Evolutionary conservation across 805 yeast genomes (phyloP), one percentile per base, ranked within the genome.

Genomic region (Ogataea haglerorum): DNA sequence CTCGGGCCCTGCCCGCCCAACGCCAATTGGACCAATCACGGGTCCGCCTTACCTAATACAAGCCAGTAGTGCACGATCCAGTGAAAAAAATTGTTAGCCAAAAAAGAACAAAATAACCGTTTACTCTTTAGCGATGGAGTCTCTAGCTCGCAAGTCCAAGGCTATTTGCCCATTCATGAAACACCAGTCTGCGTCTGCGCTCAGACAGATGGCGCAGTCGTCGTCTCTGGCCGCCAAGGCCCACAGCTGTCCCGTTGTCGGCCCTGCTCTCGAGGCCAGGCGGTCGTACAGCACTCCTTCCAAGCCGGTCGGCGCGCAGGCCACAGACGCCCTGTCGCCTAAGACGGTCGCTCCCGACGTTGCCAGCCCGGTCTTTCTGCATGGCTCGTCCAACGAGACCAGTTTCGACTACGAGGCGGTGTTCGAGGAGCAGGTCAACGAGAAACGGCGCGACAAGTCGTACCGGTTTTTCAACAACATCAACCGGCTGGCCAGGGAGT

Each of bases 401-500:
- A 34, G 74, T 1, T 88, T 82, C 64, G 91, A 86, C 61, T 90
- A 80, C 64, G 73, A 78, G 36, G 85, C 85, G 2, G 72, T 78
- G 51, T 80, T 88, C 60, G 74, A 75, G 43, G 61, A 64, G 34
- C 93, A 89, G 54, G 69, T 93, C 46, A 62, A 70, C 43, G 76
- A 75, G 58, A 93, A 93, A 69, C 80, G 95, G 61, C 53, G 68
- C 36, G 99, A 93, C 70, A 87, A 85, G 64, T 88, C 97, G 16
- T 93, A 93, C 68, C 83, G 99, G 56, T 91, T 77, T 65, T 93
- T 93, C 76, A 93, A 93, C 77, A 93, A 93, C 73, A 89, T 93
- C 70, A 93, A 93, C 72, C 82, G 99, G 53, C 73, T 93, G 54
- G 98, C 98, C 34, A 73, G 80, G 46, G 96, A 91, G 61, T 93